Base-by-base conservation (phyloP, 345 rosid species). In the Bruguiera sexangula region DNA sequence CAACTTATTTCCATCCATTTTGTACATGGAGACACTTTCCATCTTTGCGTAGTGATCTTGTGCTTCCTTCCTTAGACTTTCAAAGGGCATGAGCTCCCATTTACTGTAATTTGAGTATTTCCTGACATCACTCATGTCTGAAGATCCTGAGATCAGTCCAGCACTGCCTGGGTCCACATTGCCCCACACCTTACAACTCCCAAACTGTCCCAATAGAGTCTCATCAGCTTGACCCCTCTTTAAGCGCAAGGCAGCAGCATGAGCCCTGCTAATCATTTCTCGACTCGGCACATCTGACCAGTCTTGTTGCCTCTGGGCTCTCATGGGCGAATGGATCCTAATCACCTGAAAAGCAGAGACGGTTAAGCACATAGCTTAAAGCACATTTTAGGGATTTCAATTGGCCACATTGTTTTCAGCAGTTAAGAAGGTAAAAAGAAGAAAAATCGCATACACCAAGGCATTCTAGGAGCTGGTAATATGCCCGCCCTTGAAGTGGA, bases 401-500 rank as follows among this genome's bases (percentile, higher is more conserved):
- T 43, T 65, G n/a, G 31, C 58, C 11, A 31, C 4, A 50, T 50
- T 56, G 63, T 10, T n/a, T 46, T 69, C 39, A 20, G 58, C 15
- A 51, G 19, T 6, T 50, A 20, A 22, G 22, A n/a, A 18, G 51
- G 34, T 55, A 21, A 58, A 37, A 39, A 31, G 51, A 36, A 32
- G 37, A 34, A 52, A 66, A 59, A 52, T 63, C 43, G 7, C 85
- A 46, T 95, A 95, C 99, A 69, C 98, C 99, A 65, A 95, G 96
- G 84, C 99, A 95, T 66, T 92, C 99, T 66, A 92, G 84, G 55
- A 95, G 94, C 75, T 90, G 99, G 81, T 95, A 92, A 74, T 95
- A 95, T 68, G 99, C 97, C 73, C 99, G 82, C 62, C 99, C 99
- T 80, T 95, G 98, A 58, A 95, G 97, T 55, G 98, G 99, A 83